phyloP scores from a whole-genome alignment of 2,329 filamentous ascomycete species.

The Metarhizium rileyi region DNA sequence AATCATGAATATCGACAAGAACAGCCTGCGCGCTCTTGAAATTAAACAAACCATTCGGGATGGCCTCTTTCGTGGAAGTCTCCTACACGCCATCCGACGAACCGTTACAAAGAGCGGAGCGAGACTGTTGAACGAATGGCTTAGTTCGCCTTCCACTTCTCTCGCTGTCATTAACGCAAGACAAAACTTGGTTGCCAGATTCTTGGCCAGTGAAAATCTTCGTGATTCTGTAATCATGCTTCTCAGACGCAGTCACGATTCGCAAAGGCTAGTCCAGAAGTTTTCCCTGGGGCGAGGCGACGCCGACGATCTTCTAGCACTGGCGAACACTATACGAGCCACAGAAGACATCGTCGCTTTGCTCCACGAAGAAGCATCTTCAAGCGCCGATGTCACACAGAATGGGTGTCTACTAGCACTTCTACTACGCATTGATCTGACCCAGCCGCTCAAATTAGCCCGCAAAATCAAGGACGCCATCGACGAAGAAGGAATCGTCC shows the following conservation, averaged over 20 bases:
- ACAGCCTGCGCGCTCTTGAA: constrained; percentile 80
- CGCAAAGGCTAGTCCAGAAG: constrained; percentile 82
- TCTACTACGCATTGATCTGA: constrained; percentile 51
- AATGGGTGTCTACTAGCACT: constrained; percentile 34
- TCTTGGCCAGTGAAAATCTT: constrained; percentile 57
- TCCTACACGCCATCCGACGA: constrained; percentile 79
- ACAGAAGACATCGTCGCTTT: constrained; percentile 55
- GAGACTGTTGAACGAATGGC: constrained; percentile 70
- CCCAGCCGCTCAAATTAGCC: constrained; percentile 59
- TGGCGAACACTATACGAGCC: constrained; percentile 71
- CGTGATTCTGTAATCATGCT: constrained; percentile 60
- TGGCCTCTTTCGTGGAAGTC: constrained; percentile 66
- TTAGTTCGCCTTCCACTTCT: constrained; percentile 89
- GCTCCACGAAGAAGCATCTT: constrained; percentile 21
- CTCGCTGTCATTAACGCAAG: constrained; percentile 67
- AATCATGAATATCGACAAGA: constrained; percentile 85
- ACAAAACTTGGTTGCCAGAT: constrained; percentile 70
- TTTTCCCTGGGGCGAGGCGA: constrained; percentile 90
- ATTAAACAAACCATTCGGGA: constrained; percentile 81
- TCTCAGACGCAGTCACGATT: constrained; percentile 70
- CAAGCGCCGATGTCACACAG: constrained; percentile 7
- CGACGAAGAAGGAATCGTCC: constrained; percentile 82
- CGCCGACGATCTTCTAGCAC: constrained; percentile 75
- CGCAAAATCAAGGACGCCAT: constrained; percentile 66
- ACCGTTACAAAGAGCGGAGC: constrained; percentile 90